These are phyloP conservation scores for Penicillium sp. DNA, from an alignment of 2,329 filamentous ascomycete species.

Conservation along the genomic window DNA sequence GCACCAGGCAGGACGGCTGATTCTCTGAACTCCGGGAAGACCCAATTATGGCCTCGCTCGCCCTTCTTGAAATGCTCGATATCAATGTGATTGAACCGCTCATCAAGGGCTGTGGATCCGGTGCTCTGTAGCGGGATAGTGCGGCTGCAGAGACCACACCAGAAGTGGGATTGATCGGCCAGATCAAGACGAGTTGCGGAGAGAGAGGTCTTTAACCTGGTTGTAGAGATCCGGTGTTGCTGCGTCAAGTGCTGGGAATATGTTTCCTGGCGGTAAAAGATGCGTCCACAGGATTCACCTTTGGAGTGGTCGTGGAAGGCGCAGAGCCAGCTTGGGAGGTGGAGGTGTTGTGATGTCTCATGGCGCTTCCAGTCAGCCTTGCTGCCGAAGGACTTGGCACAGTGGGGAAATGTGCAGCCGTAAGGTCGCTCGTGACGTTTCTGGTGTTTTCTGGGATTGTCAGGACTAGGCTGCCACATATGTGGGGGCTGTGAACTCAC, in stretches of 20 bases:
- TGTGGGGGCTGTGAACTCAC: constrained; percentile 22
- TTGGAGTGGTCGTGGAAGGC: constrained; percentile 40
- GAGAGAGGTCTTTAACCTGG: background rate
- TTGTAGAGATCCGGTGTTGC: constrained; percentile 38
- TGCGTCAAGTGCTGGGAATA: constrained; percentile 64
- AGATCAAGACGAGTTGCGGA: constrained; percentile 60
- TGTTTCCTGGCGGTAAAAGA: constrained; percentile 58
- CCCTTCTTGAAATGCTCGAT: constrained; percentile 47
- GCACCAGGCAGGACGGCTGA: background rate
- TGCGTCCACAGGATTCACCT: constrained; percentile 53
- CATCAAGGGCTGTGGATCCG: constrained; percentile 59
- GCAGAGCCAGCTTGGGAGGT: constrained; percentile 72
- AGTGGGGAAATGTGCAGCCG: constrained; percentile 72
- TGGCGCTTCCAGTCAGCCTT: constrained; percentile 95
- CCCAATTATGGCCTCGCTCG: constrained; percentile 36
- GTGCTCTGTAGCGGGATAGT: constrained; percentile 55
- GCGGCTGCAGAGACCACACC: constrained; percentile 79
- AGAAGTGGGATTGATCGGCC: constrained; percentile 68
- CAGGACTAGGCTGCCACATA: background rate
- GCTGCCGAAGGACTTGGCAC: constrained; percentile 76
- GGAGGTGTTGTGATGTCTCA: constrained; percentile 76
- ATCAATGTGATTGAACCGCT: constrained; percentile 74
- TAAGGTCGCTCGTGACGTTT: constrained; percentile 82
- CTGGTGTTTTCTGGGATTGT: constrained; percentile 68
- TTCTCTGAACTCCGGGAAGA: constrained; percentile 20